phyloP scores from a whole-genome alignment of 176 grass and related monocot species.

The Elymus sibiricus region DNA sequence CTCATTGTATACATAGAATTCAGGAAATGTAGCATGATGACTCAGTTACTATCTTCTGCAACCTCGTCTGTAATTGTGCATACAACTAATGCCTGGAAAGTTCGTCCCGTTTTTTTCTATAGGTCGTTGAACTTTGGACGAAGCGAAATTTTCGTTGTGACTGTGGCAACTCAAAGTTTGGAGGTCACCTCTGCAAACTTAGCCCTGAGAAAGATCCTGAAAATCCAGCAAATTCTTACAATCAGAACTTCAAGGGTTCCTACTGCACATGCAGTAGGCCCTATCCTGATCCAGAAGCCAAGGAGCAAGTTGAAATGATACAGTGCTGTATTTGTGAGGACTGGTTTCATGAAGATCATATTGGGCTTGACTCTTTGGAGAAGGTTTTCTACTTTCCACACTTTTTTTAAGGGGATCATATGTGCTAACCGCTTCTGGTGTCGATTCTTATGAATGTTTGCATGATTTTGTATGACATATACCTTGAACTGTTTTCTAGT shows the following conservation, averaged over 20 bases:
- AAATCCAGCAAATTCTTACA: conserved; percentile 78
- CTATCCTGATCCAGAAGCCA: conserved; percentile 94
- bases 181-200: conserved; percentile 71
- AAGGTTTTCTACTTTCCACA: conserved; percentile 49
- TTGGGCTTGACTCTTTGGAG: conserved; percentile 68
- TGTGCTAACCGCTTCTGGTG: not conserved
- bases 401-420: conserved; percentile 19
- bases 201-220: conserved; percentile 67
- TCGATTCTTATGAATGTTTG: conserved; percentile 12
- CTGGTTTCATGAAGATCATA: conserved; percentile 94
- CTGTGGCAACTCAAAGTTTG: conserved; percentile 93
- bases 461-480: not conserved
- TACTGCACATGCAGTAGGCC: conserved; percentile 91
- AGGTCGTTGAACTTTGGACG: conserved; percentile 98
- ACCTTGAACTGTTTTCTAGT: not conserved
- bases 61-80: not conserved
- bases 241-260: conserved; percentile 90
- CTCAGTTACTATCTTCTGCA: not conserved
- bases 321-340: conserved; percentile 98
- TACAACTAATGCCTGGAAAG: not conserved
- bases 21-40: not conserved
- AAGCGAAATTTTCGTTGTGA: conserved; percentile 91
- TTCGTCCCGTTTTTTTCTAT: not conserved
- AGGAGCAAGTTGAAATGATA: conserved; percentile 96
- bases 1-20: not conserved